These are phyloP conservation scores for Fusarium nygamai DNA, from an alignment of 2,329 filamentous ascomycete species.

Conservation along the genomic window DNA sequence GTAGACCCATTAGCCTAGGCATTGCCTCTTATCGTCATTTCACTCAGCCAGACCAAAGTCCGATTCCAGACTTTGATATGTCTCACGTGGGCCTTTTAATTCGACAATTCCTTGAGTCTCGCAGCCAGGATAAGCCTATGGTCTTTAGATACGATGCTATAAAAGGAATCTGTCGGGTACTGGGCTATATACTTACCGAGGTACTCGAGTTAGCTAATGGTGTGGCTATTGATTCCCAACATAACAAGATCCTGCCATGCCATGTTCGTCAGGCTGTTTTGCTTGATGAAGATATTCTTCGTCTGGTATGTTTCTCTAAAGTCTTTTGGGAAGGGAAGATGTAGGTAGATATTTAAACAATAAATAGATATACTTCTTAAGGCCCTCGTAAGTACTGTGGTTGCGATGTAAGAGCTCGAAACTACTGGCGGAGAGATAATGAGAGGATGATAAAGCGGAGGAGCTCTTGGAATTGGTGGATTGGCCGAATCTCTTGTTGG, in stretches of 20 bases:
- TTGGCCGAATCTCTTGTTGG: background rate
- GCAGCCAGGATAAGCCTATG: background rate
- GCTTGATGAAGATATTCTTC: background rate
- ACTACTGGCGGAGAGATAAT: background rate
- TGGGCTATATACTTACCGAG: background rate
- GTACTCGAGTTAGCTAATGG: background rate
- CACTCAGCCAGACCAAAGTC: background rate
- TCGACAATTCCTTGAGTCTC: background rate
- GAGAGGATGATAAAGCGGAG: background rate
- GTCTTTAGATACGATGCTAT: too few relatives aligned
- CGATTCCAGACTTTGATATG: background rate
- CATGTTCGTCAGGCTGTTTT: background rate
- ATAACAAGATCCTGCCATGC: background rate
- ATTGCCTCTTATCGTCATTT: background rate
- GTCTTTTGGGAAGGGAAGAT: background rate
- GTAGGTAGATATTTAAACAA: background rate
- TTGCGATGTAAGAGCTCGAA: background rate
- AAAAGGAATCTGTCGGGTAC: background rate
- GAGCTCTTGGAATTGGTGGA: background rate
- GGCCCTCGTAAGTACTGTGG: background rate
- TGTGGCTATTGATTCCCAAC: background rate
- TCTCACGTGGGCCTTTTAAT: background rate
- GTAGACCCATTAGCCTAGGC: background rate
- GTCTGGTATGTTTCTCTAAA: background rate
- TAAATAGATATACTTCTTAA: fast-evolving